phyloP scores from a whole-genome alignment of 1,284 basidiomycete species.

The Moesziomyces sp. region DNA sequence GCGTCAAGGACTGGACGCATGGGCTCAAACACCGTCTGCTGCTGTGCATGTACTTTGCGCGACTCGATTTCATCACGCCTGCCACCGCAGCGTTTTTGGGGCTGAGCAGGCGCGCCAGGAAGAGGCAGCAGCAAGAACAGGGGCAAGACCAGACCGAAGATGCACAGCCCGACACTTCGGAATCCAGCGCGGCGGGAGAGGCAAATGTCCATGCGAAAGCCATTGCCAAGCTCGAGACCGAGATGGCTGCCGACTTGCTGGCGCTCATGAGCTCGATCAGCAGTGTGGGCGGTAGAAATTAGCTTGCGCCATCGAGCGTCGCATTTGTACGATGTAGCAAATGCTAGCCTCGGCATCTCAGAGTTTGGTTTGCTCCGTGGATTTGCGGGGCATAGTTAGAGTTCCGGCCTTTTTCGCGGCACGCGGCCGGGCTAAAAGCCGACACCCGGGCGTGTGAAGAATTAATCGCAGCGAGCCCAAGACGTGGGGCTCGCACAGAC shows the following conservation, averaged over 20 bases:
- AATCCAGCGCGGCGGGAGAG: background rate
- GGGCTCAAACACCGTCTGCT: conserved; percentile 30
- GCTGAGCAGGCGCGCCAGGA: conserved; percentile 29
- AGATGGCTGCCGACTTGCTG: conserved; percentile 25
- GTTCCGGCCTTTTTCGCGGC: background rate
- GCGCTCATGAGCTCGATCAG: conserved; percentile 30
- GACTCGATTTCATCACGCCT: conserved; percentile 35
- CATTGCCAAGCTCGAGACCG: conserved; percentile 28
- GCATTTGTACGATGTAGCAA: background rate
- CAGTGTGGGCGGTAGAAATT: conserved; percentile 35
- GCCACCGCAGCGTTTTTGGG: conserved; percentile 15
- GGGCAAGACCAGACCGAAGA: background rate
- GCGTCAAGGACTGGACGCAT: conserved; percentile 14
- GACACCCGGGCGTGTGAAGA: background rate
- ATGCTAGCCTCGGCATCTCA: background rate
- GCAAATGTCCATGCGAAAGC: conserved; percentile 3
- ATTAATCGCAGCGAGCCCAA: no score
- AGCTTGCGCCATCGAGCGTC: background rate
- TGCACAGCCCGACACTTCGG: background rate
- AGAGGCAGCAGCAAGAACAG: conserved; percentile 18
- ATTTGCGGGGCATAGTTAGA: background rate
- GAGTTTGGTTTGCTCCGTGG: background rate
- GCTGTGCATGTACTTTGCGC: conserved; percentile 41
- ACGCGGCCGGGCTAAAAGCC: background rate
- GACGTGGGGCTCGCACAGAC: no score